Evolutionary conservation across 139 green algal species (phyloP).

Genomic region (Gonium pectorale): DNA sequence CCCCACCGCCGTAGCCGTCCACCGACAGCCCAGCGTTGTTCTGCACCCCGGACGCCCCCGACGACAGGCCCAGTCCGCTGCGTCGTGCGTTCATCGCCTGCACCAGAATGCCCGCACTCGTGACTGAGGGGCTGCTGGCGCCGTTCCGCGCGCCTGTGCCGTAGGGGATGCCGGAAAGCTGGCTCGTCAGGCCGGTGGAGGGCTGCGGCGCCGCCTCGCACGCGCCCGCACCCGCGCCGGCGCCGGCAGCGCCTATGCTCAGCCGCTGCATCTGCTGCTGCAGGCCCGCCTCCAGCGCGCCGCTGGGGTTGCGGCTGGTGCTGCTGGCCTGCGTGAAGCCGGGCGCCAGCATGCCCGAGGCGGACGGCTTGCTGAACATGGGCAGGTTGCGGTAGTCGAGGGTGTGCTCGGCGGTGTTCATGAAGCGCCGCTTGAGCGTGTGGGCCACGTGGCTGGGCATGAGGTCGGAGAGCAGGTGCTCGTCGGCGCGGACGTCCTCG

Average conservation of each 20-base stretch:
- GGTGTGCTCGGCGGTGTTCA: slow-evolving; percentile 12
- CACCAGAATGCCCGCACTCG: too few species aligned
- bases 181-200: too few species aligned
- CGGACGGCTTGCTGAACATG: neutral
- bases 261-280: neutral
- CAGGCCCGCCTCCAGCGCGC: too few species aligned
- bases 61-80: too few species aligned
- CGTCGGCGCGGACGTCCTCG: slow-evolving; percentile 36
- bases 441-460: slow-evolving; percentile 40
- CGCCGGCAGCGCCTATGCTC: neutral
- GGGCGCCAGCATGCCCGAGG: neutral
- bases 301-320: neutral
- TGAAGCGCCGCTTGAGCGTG: slow-evolving; percentile 45
- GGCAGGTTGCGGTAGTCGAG: slow-evolving; percentile 32
- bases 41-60: too few species aligned
- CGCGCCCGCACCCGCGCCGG: neutral
- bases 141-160: too few species aligned
- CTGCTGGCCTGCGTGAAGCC: too few species aligned
- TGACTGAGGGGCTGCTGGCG: too few species aligned
- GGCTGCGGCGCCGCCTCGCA: too few species aligned
- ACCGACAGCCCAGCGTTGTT: too few species aligned
- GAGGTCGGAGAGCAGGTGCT: slow-evolving; percentile 38
- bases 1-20: neutral
- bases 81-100: too few species aligned
- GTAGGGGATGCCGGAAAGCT: too few species aligned